phyloP scores from a whole-genome alignment of 2,329 filamentous ascomycete species.

The Cercospora sesami region DNA sequence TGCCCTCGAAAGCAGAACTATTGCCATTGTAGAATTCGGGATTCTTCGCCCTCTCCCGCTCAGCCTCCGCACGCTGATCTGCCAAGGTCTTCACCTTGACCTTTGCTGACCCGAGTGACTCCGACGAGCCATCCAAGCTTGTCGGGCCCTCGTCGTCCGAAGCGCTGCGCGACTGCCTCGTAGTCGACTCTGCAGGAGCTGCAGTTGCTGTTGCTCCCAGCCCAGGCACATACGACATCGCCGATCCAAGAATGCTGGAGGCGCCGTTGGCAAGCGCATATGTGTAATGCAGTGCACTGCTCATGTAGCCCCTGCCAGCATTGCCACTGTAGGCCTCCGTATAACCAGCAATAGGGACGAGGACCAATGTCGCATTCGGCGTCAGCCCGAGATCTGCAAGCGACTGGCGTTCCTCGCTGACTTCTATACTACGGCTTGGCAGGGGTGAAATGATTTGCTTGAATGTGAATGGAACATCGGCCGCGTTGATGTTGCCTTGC shows the following conservation, averaged over 20 bases:
- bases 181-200: neutral
- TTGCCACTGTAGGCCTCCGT: slow-evolving; percentile 57
- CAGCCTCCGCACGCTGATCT: slow-evolving; percentile 44
- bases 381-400: slow-evolving; percentile 70
- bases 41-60: slow-evolving; percentile 46
- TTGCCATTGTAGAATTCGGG: slow-evolving; percentile 88
- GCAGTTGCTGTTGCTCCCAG: slow-evolving; percentile 24
- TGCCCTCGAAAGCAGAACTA: slow-evolving; percentile 61
- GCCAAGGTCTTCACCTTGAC: slow-evolving; percentile 49
- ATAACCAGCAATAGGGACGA: slow-evolving; percentile 68
- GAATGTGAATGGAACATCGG: slow-evolving; percentile 68
- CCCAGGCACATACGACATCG: slow-evolving; percentile 26
- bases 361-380: slow-evolving; percentile 78
- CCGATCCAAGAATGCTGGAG: slow-evolving; percentile 26
- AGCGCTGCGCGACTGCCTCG: neutral
- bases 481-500: slow-evolving; percentile 32
- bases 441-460: slow-evolving; percentile 78
- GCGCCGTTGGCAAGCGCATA: slow-evolving; percentile 25
- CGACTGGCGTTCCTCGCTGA: slow-evolving; percentile 69
- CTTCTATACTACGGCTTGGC: slow-evolving; percentile 72
- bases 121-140: slow-evolving; percentile 26
- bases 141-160: slow-evolving; percentile 17
- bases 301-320: slow-evolving; percentile 33
- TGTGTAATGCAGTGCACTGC: slow-evolving; percentile 26
- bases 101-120: slow-evolving; percentile 27